phyloP scores from a whole-genome alignment of 1,139 yeast genomes.

The Saccharomycopsis hybrid region DNA sequence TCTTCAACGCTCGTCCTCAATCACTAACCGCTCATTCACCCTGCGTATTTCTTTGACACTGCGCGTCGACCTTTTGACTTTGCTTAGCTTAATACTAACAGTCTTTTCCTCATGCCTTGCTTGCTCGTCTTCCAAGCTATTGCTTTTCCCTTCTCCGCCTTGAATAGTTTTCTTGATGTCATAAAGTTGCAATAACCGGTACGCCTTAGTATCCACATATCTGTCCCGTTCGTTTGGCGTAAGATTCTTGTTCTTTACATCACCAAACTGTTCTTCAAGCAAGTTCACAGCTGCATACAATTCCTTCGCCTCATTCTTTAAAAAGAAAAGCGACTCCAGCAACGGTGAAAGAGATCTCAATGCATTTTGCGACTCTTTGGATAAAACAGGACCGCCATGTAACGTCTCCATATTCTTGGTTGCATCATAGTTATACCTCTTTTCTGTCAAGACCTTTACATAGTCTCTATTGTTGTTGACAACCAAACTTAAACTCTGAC shows the following conservation, averaged over 20 bases:
- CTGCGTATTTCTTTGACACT: not conserved
- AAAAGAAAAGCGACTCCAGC: slow-evolving; percentile 32
- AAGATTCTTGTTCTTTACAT: not conserved
- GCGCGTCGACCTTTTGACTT: not conserved
- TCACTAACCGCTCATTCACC: slow-evolving; percentile 6
- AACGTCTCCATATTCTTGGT: too few species aligned
- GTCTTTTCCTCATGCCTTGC: not conserved
- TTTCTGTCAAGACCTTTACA: too few species aligned
- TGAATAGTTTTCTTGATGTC: not conserved
- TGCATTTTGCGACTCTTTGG: slow-evolving; percentile 30
- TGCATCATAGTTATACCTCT: too few species aligned
- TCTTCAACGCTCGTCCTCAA: not conserved
- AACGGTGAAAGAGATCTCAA: slow-evolving; percentile 43
- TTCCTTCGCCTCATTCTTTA: slow-evolving; percentile 15
- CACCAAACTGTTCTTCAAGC: slow-evolving; percentile 5
- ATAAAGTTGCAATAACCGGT: slow-evolving; percentile 15
- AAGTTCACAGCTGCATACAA: slow-evolving; percentile 8
- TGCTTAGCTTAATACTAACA: not conserved
- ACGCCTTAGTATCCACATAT: slow-evolving; percentile 18
- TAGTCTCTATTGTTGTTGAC: not conserved
- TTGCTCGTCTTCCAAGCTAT: not conserved
- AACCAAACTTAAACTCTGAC: not conserved
- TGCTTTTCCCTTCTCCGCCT: too few species aligned
- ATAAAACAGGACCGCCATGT: not conserved
- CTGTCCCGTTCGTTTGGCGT: slow-evolving; percentile 11